These are phyloP conservation scores for Suhomyces terraborum DNA, from an alignment of 1,139 yeast species.

Conservation along the genomic window DNA sequence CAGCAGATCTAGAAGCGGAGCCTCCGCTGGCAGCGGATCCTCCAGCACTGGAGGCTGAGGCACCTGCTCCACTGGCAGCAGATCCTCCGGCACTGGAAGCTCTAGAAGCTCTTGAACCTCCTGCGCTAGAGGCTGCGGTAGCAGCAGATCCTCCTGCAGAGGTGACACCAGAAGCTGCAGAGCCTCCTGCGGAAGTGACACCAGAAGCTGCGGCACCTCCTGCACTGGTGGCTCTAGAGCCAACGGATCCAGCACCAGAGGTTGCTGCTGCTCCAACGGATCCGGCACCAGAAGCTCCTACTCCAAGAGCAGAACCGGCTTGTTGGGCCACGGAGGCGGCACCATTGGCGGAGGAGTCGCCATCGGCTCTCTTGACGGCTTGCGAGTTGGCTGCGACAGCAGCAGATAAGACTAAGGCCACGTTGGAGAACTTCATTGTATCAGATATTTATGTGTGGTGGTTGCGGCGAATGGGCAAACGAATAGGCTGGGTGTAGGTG, in stretches of 20 bases:
- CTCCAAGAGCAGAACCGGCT: background rate
- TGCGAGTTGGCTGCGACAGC: constrained; percentile 18
- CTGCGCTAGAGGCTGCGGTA: constrained; percentile 42
- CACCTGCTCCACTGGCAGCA: constrained; percentile 18
- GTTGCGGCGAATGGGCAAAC: too few relatives aligned
- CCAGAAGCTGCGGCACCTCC: constrained; percentile 31
- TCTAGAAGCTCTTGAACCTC: constrained; percentile 42
- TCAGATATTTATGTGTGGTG: background rate
- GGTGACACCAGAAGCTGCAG: constrained; percentile 24
- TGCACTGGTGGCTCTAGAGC: constrained; percentile 12
- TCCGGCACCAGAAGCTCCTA: background rate
- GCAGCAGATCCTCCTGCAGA: constrained; percentile 52
- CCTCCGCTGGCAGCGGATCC: constrained; percentile 46
- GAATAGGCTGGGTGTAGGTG: too few relatives aligned
- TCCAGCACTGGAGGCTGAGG: constrained; percentile 24
- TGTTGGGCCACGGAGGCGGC: background rate
- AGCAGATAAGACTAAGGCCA: constrained; percentile 19
- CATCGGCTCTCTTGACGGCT: constrained; percentile 15
- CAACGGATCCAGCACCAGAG: constrained; percentile 30
- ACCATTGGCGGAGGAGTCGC: constrained; percentile 30
- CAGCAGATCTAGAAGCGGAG: constrained; percentile 23
- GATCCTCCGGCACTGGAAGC: constrained; percentile 35
- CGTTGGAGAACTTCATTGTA: constrained; percentile 20
- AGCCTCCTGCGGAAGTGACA: constrained; percentile 31
- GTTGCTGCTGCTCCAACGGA: constrained; percentile 10